phyloP scores from a whole-genome alignment of 768 basidiomycete genomes.

The Pseudohyphozyma bogoriensis region DNA sequence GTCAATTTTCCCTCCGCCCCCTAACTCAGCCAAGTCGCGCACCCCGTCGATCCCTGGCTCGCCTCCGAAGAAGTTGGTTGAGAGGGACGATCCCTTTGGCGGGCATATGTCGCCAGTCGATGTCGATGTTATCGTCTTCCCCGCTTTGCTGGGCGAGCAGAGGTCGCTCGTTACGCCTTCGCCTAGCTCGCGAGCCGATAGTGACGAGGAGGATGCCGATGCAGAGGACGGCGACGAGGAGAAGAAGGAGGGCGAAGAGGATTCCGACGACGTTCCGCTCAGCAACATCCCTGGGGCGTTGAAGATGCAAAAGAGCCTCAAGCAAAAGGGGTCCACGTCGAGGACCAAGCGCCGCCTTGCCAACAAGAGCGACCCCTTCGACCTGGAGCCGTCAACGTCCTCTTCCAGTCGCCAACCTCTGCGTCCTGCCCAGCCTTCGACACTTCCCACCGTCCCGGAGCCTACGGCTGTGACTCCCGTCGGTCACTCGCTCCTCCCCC shows the following conservation, averaged over 20 bases:
- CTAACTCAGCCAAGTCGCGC: too few species aligned
- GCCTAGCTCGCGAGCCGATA: too few species aligned
- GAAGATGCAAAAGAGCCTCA: conserved; percentile 68
- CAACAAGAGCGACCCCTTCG: conserved; percentile 13
- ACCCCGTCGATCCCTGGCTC: not conserved
- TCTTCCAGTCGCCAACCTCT: too few species aligned
- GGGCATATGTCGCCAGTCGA: too few species aligned
- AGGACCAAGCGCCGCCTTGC: not conserved
- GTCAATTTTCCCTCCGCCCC: too few species aligned
- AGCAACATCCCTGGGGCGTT: conserved; percentile 77
- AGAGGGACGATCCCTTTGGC: not conserved
- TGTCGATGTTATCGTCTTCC: too few species aligned
- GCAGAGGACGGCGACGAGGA: conserved; percentile 4
- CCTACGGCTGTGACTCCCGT: too few species aligned
- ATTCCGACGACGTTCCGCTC: conserved; percentile 76
- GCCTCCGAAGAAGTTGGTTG: not conserved
- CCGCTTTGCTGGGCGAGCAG: too few species aligned
- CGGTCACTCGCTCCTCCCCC: conserved; percentile 30
- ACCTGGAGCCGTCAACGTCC: conserved; percentile 12
- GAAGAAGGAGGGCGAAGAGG: conserved; percentile 38
- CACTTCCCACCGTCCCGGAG: too few species aligned
- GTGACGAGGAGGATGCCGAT: conserved; percentile 9
- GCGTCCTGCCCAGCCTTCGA: not conserved
- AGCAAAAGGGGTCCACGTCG: conserved; percentile 32
- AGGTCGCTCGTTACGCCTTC: too few species aligned